Conservation (phyloP, 371 early-diverging fungal genomes). For the Mucor plumbeus region DNA sequence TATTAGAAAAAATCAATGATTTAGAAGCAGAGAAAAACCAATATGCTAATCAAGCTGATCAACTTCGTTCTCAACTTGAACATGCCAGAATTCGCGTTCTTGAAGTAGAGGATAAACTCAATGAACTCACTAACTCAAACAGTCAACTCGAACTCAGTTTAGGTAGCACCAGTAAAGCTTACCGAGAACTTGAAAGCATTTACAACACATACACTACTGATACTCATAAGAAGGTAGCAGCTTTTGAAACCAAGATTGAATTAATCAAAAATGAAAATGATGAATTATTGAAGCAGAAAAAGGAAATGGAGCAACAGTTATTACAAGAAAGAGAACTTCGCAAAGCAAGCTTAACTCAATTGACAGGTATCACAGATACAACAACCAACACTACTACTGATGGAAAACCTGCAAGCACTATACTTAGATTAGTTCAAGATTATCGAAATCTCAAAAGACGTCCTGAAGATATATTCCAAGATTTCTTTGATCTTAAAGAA, state of each 20-base stretch:
- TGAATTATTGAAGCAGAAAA: neutral
- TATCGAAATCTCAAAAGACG: slow-evolving; percentile 14
- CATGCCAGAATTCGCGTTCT: slow-evolving; percentile 2
- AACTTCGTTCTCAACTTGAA: neutral
- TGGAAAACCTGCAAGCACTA: neutral
- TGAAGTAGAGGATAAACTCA: slow-evolving; percentile 2
- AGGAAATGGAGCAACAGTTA: slow-evolving; percentile 8
- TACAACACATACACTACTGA: slow-evolving; percentile 3
- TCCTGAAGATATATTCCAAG: slow-evolving; percentile 23
- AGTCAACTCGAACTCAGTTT: slow-evolving; percentile 7
- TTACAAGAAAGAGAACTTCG: slow-evolving; percentile 14
- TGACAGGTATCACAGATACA: neutral
- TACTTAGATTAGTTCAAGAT: slow-evolving; percentile 13
- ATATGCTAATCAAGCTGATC: neutral
- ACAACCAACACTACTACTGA: neutral
- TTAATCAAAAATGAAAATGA: slow-evolving; percentile 8
- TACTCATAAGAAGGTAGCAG: neutral
- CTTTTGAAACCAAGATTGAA: slow-evolving; percentile 2
- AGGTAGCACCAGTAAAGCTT: slow-evolving; percentile 5
- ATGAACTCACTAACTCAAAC: neutral
- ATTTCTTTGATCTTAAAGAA: slow-evolving; percentile 13
- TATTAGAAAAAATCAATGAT: neutral
- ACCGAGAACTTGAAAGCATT: neutral
- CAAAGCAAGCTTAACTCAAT: slow-evolving; percentile 3
- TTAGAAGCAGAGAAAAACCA: slow-evolving; percentile 4